phyloP scores from a whole-genome alignment of 192 early-diverging fungal genomes.

The Rhizoclosmatium sp. region DNA sequence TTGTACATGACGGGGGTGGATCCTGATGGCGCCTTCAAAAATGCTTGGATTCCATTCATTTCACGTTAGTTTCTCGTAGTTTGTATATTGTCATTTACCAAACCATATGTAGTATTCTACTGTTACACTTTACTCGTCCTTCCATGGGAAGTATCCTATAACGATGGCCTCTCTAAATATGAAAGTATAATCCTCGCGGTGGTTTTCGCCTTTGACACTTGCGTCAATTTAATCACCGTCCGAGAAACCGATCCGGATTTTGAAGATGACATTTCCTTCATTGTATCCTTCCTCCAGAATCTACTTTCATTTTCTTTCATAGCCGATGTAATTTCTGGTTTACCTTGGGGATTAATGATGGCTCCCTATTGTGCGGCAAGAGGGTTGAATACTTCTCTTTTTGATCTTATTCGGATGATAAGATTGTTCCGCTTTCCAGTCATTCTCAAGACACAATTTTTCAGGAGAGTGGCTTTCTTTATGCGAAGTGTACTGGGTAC shows the following conservation, averaged over 20 bases:
- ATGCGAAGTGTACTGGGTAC: slow-evolving; percentile 27
- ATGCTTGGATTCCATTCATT: background rate
- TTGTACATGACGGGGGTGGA: background rate
- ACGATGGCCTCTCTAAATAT: background rate
- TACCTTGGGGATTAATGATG: slow-evolving; percentile 46
- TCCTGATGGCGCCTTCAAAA: background rate
- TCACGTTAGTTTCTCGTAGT: background rate
- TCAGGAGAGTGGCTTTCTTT: slow-evolving; percentile 19
- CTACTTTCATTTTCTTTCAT: slow-evolving; percentile 18
- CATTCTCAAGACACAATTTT: slow-evolving; percentile 1
- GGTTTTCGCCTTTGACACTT: slow-evolving; percentile 3
- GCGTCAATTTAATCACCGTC: slow-evolving; percentile 23
- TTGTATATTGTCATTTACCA: too few species aligned
- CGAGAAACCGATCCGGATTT: background rate
- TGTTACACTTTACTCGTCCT: background rate
- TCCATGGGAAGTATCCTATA: background rate
- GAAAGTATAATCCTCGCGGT: background rate
- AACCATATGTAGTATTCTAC: background rate
- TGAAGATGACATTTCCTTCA: background rate
- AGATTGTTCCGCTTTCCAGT: slow-evolving; percentile 10
- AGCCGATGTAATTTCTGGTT: slow-evolving; percentile 37
- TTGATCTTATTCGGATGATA: slow-evolving; percentile 34
- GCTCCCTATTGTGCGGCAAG: too few species aligned
- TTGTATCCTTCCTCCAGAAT: background rate
- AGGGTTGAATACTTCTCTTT: too few species aligned